Conservation (phyloP, 2,329 filamentous ascomycete genomes). For the Mycosphaerelloides madeirae region DNA sequence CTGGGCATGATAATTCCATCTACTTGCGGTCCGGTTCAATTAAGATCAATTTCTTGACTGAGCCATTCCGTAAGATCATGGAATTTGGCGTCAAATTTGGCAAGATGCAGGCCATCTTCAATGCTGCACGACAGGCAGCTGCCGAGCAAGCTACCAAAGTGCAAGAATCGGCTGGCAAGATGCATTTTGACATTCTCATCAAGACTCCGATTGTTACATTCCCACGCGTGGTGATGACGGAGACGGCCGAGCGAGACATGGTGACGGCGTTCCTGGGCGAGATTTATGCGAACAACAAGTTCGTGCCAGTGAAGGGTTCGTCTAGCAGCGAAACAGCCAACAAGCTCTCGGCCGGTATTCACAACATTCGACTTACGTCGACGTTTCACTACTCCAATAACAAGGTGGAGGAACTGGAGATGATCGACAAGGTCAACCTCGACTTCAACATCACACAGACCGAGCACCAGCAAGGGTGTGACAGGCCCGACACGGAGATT, state of each 20-base stretch:
- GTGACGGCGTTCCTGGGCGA: constrained; percentile 93
- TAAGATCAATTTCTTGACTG: constrained; percentile 94
- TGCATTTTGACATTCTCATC: constrained; percentile 90
- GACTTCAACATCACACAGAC: constrained; percentile 89
- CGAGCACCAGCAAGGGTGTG: constrained; percentile 71
- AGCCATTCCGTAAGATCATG: constrained; percentile 96
- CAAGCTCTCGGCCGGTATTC: constrained; percentile 83
- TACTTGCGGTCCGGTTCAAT: constrained; percentile 88
- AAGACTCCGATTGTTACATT: constrained; percentile 97
- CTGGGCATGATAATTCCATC: constrained; percentile 90
- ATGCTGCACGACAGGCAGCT: constrained; percentile 89
- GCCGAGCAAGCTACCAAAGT: constrained; percentile 90
- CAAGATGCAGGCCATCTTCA: constrained; percentile 99
- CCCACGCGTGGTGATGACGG: constrained; percentile 68
- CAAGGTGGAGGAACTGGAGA: constrained; percentile 77
- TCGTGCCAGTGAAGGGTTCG: constrained; percentile 76
- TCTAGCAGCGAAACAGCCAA: constrained; percentile 72
- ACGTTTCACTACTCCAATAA: constrained; percentile 74
- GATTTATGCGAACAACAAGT: constrained; percentile 94
- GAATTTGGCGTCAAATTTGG: constrained; percentile 98
- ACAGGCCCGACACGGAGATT: constrained; percentile 86
- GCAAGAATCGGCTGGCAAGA: constrained; percentile 81
- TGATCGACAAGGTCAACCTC: constrained; percentile 95
- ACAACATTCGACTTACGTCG: constrained; percentile 86
- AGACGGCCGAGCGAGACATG: constrained; percentile 68